phyloP scores from a whole-genome alignment of 2,329 filamentous ascomycete species.

The Amylocarpus encephaloides region DNA sequence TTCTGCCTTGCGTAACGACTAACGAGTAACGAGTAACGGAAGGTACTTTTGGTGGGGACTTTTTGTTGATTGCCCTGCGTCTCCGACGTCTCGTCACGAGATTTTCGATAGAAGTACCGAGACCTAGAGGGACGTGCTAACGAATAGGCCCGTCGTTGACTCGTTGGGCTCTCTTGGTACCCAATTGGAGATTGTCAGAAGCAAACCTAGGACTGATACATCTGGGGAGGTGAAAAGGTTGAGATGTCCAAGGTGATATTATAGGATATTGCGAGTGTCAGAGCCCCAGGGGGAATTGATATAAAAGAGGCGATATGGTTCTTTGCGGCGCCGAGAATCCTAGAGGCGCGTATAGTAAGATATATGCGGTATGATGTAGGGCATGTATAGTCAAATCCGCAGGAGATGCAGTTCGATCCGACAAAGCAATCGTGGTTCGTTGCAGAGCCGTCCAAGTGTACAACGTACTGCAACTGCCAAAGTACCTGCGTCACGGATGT shows the following conservation, averaged over 20 bases:
- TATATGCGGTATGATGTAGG: background rate
- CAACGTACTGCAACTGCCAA: too few species aligned
- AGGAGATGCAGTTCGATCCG: conserved; percentile 1
- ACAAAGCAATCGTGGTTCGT: background rate
- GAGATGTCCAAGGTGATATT: background rate
- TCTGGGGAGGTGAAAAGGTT: background rate
- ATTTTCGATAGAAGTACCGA: background rate
- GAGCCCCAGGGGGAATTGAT: background rate
- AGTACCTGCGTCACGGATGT: background rate
- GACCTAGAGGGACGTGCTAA: background rate
- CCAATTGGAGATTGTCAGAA: background rate
- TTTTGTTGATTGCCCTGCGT: background rate
- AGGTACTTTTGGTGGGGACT: background rate
- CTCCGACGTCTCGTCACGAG: conserved; percentile 2
- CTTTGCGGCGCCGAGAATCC: background rate
- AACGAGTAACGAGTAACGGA: too few species aligned
- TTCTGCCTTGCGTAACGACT: background rate
- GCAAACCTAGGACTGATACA: background rate
- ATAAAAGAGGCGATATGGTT: too few species aligned
- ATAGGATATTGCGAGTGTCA: background rate
- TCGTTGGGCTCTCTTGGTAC: background rate
- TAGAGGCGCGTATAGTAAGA: background rate
- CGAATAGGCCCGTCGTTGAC: background rate
- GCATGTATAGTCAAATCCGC: background rate
- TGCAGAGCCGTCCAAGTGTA: background rate